Evolutionary conservation across 2,329 filamentous ascomycete genomes (phyloP), one percentile per base, ranked within the genome.

Genomic region (Penicillium verrucosum): DNA sequence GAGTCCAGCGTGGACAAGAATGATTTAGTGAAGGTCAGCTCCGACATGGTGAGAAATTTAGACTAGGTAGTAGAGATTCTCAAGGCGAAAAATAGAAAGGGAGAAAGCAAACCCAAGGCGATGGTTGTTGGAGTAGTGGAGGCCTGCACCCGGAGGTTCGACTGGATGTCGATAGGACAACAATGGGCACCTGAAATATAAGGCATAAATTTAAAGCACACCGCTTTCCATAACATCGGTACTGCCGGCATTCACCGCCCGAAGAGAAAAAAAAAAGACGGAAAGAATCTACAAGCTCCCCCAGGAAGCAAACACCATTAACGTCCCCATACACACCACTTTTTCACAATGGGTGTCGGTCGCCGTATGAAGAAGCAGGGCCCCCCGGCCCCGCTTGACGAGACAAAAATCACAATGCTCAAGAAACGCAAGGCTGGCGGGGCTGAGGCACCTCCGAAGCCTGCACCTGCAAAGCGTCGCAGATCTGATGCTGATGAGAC

Each of bases 281-380:
- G 61, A 62, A 68, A 70, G 68, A 70, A 69, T 63, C 65, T 58
- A 57, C 56, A 61, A 61, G 59, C 57, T 60, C 56, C 56, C 56
- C 18, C 16, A 44, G 40, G 29, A 32, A 55, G 47, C 51, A 51
- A 57, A 54, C 54, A 53, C 36, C 50, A 45, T 43, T 63, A 60
- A 65, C 51, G 36, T 53, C 65, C 38, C 51, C 50, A 60, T 54
- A 54, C 54, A 60, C 57, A 57, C 57, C 55, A 64, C 18, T 46
- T 41, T 40, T 45, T 72, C 72, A 85, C 73, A 70, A 96, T 96
- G 92, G 92, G 91, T 80, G 85, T 86, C 60, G 90, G 92, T 74
- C 89, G 92, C 73, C 90, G 92, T 69, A 95, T 97, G 88, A 90
- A 92, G 76, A 97, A 97, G 79, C 94, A 97, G 83, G 93, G 92